Evolutionary conservation across 2,329 filamentous ascomycete species (phyloP).

Genomic region (Venturiaceae sp.): DNA sequence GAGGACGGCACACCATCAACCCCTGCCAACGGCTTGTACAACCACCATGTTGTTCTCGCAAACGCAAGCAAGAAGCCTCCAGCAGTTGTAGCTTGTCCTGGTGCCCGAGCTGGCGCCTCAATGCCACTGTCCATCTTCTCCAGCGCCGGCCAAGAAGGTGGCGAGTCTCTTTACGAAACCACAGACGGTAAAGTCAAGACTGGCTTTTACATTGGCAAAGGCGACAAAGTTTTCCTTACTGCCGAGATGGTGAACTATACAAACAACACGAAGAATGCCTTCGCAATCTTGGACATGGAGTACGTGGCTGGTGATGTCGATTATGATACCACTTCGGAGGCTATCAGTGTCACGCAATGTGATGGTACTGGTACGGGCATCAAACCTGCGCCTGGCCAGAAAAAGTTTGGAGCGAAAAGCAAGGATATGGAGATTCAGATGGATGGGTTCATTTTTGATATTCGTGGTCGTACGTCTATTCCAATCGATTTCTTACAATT

Average conservation of each 20-base stretch:
- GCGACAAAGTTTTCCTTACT: not conserved
- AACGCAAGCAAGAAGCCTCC: not conserved
- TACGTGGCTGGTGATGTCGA: not conserved
- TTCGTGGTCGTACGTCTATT: too few species aligned
- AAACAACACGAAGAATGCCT: not conserved
- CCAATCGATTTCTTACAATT: too few species aligned
- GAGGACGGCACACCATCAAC: not conserved
- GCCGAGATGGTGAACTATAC: not conserved
- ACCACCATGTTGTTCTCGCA: not conserved
- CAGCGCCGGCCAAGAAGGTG: not conserved
- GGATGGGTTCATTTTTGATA: too few species aligned
- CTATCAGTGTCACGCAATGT: not conserved
- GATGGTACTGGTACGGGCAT: not conserved
- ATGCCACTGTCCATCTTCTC: not conserved
- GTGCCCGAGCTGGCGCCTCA: not conserved
- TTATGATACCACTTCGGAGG: not conserved
- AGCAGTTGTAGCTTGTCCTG: not conserved
- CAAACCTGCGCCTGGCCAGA: not conserved
- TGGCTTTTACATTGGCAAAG: not conserved
- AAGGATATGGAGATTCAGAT: not conserved
- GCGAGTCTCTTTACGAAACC: not conserved
- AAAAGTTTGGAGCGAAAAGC: not conserved
- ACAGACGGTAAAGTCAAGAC: not conserved
- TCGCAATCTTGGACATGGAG: not conserved
- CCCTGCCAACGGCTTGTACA: not conserved